Evolutionary conservation across 257 asterid species (phyloP), one percentile per base, ranked within the genome.

Genomic region (Ilex aquifolium): DNA sequence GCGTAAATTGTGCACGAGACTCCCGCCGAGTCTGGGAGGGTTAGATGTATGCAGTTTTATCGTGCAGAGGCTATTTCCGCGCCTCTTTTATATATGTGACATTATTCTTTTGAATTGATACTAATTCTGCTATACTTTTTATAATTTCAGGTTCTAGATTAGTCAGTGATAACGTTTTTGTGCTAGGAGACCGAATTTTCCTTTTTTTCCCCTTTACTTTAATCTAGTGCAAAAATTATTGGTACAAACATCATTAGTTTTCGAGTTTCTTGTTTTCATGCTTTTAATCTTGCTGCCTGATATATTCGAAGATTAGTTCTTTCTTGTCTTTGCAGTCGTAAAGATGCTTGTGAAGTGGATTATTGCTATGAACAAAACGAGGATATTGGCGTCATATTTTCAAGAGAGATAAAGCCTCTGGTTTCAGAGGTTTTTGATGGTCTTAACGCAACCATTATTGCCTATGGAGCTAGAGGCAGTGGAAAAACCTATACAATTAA

Each of bases 401-500:
- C 83, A 49, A 79, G 72, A 72, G 98, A 92, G 80, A 72, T 92
- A 31, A 70, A 76, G n/a, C 95, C 92, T 27, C 48, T 85, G 65
- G 61, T 85, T 50, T 58, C 60, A 1, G 84, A 76, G 60, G 81
- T 74, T 56, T 78, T 88, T 51, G 60, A 67, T 74, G 95, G 95
- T 59, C 77, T 61, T 64, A 77, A 82, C 79, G 86, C 85, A 72
- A 77, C 95, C 0, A 51, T 88, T 50, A 64, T 92, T 76, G 98
- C 93, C 12, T 68, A 85, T 70, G 98, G 98, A 39, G 95, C 97
- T 39, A 83, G 80, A 69, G 91, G 95, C 68, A 88, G 97, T 76
- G 97, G 97, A 17, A 92, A 92, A 71, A 86, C 98, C 13, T 69
- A 11, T 58, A 78, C 80, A 17, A 74, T 84, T 57, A 91, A 84